Evolutionary conservation across 768 basidiomycete species (phyloP).

Genomic region (Tephrocybe sp.): DNA sequence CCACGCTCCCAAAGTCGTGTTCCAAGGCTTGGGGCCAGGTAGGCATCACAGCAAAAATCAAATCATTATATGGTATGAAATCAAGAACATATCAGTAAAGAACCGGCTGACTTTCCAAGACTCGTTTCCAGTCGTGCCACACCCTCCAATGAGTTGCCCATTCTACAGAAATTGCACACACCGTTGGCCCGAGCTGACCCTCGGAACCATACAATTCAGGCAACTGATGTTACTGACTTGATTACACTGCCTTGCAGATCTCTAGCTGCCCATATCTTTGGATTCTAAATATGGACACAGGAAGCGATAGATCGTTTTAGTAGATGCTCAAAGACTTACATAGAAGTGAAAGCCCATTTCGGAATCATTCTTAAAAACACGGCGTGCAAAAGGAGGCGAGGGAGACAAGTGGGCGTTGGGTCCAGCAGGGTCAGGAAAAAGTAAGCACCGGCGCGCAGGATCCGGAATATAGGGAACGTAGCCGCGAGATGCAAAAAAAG

Average conservation of each 20-base stretch:
- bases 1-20: neutral
- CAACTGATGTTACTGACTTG: too few species aligned
- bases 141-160: conserved; percentile 12
- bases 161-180: conserved; percentile 15
- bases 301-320: too few species aligned
- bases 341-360: neutral
- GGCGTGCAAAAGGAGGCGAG: conserved; percentile 4
- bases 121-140: neutral
- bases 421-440: too few species aligned
- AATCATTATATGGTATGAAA: conserved; percentile 12
- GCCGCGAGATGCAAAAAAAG: too few species aligned
- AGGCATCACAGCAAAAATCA: conserved; percentile 20
- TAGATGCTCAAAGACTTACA: neutral
- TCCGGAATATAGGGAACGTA: too few species aligned
- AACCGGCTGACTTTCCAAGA: neutral
- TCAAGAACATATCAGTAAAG: conserved; percentile 11
- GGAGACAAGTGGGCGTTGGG: neutral
- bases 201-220: conserved; percentile 20
- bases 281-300: neutral
- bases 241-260: conserved; percentile 1
- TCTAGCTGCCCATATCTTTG: neutral
- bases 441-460: too few species aligned
- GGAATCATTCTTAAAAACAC: neutral
- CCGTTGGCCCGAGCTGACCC: conserved; percentile 13
- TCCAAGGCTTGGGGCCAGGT: neutral